Evolutionary conservation across 176 grass and related monocot species (phyloP).

Genomic region (Phyllostachys edulis): DNA sequence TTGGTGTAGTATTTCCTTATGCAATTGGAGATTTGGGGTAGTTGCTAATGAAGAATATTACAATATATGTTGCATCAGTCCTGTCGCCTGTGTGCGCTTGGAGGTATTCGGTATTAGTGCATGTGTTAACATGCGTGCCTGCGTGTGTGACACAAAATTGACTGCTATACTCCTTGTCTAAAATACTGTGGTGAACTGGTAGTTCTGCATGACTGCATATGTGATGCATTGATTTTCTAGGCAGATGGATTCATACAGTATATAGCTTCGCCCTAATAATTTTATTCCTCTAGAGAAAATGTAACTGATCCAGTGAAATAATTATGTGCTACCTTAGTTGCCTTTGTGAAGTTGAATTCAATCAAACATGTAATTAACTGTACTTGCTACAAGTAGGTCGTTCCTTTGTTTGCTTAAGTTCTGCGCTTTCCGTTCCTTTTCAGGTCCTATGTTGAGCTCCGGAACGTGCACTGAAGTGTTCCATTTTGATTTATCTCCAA

Average conservation of each 20-base stretch:
- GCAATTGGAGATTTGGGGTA: background rate
- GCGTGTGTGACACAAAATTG: background rate
- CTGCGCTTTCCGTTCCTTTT: conserved; percentile 11
- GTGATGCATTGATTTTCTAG: background rate
- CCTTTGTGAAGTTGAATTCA: background rate
- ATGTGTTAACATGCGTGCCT: background rate
- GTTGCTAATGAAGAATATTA: background rate
- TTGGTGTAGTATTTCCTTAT: background rate
- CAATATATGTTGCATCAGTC: background rate
- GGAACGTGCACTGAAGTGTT: conserved; percentile 99
- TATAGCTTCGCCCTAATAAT: background rate
- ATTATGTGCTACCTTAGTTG: background rate
- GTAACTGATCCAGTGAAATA: background rate
- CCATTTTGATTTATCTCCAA: conserved; percentile 64
- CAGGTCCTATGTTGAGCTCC: conserved; percentile 74
- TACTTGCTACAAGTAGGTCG: background rate
- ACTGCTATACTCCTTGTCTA: background rate
- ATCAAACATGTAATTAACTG: background rate
- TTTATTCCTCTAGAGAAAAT: background rate
- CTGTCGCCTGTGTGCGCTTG: background rate
- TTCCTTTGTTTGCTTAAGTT: background rate
- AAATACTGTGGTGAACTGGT: background rate
- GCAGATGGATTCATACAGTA: background rate
- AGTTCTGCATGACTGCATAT: background rate
- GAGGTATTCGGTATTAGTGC: background rate